Base-by-base conservation (phyloP, 495 filamentous ascomycete genomes). In the Sporormia fimetaria region DNA sequence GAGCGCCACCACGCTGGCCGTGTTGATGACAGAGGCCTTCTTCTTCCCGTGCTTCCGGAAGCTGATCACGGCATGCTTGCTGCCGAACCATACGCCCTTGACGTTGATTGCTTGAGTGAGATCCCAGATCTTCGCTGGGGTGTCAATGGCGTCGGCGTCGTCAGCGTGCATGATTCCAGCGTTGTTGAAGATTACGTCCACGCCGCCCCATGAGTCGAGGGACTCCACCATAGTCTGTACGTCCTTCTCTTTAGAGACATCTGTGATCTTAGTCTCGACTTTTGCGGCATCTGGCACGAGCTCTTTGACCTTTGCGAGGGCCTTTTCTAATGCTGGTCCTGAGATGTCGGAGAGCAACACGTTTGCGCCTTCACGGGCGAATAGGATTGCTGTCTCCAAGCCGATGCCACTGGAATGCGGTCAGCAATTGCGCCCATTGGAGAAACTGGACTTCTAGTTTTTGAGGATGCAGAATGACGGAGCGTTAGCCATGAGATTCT, bases 171-270 rank as follows among this genome's bases (percentile, higher is more conserved):
- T 98, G 57, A 98, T 98, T 12, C 90, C 90, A 0, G 90, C 90
- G 57, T 98, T 98, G 73, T 98, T 98, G 75, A 94, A 98, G 47
- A 98, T 83, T 51, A 95, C 69, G 59, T 98, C 90, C 0, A 85
- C 65, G n/a, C 90, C 90, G 52, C 87, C 88, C 85, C 83, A 94
- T 32, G 65, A 44, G 55, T 95, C 87, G 33, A 86, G 59, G 1
- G 67, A 60, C 40, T 77, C 74, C n/a, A 94, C 70, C 47, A 75
- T 67, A 21, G 78, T 72, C 47, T 80, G 61, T 16, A 94, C 75
- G 21, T 84, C 70, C 43, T 67, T 52, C 62, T 94, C 87, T 52
- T 84, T 82, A 44, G 74, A 68, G 28, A 80, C 75, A 52, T 80
- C 76, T 57, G 70, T 75, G 43, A 66, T 63, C 42, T 67, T 65